Evolutionary conservation across 768 basidiomycete species (phyloP).

Genomic region (Rickenella mellea): DNA sequence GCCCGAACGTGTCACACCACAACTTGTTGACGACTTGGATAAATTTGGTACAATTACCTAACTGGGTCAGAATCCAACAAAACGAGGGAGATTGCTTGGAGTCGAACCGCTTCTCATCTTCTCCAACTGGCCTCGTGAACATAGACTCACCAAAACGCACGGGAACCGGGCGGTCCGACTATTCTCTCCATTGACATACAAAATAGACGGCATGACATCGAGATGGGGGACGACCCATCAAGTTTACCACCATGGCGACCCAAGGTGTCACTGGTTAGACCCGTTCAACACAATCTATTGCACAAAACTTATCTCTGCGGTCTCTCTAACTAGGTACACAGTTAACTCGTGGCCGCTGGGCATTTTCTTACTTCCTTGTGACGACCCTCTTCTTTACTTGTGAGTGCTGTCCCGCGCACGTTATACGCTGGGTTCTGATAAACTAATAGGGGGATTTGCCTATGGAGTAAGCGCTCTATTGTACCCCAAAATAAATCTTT

Average conservation of each 20-base stretch:
- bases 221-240: too few species aligned
- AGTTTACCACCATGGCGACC: background rate
- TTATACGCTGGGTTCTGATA: background rate
- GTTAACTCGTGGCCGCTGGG: constrained; percentile 36
- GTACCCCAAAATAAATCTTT: constrained; percentile 10
- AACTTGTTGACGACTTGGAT: too few species aligned
- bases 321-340: constrained; percentile 25
- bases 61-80: too few species aligned
- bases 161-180: too few species aligned
- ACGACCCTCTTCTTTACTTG: constrained; percentile 73
- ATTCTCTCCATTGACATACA: too few species aligned
- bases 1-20: too few species aligned
- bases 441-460: constrained; percentile 50
- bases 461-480: constrained; percentile 39
- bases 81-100: too few species aligned
- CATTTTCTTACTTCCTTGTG: constrained; percentile 56
- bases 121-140: too few species aligned
- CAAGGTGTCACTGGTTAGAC: background rate
- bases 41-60: too few species aligned
- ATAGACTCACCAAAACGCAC: too few species aligned
- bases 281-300: background rate
- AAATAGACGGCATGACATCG: too few species aligned
- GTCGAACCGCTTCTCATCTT: too few species aligned
- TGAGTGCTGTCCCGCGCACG: constrained; percentile 17
- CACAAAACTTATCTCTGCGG: constrained; percentile 11